Evolutionary conservation across 2,329 filamentous ascomycete species (phyloP), one percentile per base, ranked within the genome.

Genomic region (Monosporascus sp.): DNA sequence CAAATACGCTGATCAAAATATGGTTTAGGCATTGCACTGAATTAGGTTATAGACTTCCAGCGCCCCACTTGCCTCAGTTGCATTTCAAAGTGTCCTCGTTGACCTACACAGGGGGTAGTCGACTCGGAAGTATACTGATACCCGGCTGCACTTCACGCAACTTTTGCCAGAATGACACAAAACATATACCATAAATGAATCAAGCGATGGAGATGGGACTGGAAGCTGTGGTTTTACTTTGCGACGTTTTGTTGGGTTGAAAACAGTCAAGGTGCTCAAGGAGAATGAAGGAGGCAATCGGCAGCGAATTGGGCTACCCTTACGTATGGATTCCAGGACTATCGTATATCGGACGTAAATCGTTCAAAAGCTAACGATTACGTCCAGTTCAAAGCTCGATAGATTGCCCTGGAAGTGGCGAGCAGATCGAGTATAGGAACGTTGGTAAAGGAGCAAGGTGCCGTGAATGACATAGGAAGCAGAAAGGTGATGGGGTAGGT

Each of bases 341-440:
- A 36, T 22, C 17, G 17, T 55, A 55, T 57, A 60, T 45, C 9
- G 48, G 34, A 17, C 3, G 50, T 66, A 62, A 51, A 60, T 52
- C 54, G 50, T 37, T 53, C 41, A 56, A 51, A 55, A 45, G 17
- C 27, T 5, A 53, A 49, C 58, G 56, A 60, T 63, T 60, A 34
- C 41, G 50, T 41, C 47, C 60, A 54, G 51, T 72, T 65, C 53
- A 59, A 65, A 65, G 66, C 68, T 72, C 64, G 49, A 60, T 65
- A 45, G 71, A 74, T 69, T 72, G 74, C 69, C 57, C 71, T 57
- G 52, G 44, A 49, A 51, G 48, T 42, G 69, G 68, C 72, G 83
- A 83, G 72, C 73, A 75, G 64, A 85, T 84, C 64, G 78, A 89
- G 84, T 81, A 81, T 77, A 84, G 83, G 76, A 79, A 88, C 70